Evolutionary conservation across 2,329 filamentous ascomycete genomes (phyloP).

Genomic region (Ophiocordyceps australis): DNA sequence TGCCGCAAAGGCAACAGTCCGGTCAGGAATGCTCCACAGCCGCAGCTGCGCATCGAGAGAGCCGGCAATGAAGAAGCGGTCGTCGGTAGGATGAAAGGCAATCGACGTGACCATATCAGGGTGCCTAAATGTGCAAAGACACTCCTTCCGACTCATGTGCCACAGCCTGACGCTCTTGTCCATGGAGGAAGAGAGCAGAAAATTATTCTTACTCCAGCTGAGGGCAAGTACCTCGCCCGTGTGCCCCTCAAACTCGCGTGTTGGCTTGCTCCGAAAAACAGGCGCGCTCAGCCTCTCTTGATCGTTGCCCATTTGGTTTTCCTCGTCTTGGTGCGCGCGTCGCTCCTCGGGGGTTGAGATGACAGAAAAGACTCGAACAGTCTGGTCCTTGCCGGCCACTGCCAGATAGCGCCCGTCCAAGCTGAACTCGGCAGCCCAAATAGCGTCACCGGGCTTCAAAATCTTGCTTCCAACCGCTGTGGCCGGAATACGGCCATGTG

Average conservation of each 20-base stretch:
- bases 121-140: slow-evolving; percentile 85
- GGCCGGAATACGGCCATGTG: slow-evolving; percentile 11
- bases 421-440: slow-evolving; percentile 90
- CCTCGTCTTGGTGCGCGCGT: slow-evolving; percentile 49
- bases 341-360: slow-evolving; percentile 70
- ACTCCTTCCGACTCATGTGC: slow-evolving; percentile 75
- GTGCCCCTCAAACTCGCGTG: slow-evolving; percentile 70
- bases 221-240: slow-evolving; percentile 74
- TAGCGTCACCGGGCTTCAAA: slow-evolving; percentile 39
- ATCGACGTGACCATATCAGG: slow-evolving; percentile 91
- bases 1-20: slow-evolving; percentile 68
- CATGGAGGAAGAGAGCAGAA: slow-evolving; percentile 89
- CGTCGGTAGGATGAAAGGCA: slow-evolving; percentile 83
- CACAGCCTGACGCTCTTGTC: slow-evolving; percentile 92
- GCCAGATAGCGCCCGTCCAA: slow-evolving; percentile 81
- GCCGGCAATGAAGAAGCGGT: slow-evolving; percentile 90
- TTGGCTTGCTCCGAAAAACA: slow-evolving; percentile 66
- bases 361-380: slow-evolving; percentile 78
- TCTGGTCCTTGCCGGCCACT: slow-evolving; percentile 75
- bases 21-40: slow-evolving; percentile 94
- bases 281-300: slow-evolving; percentile 64
- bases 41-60: slow-evolving; percentile 77
- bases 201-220: slow-evolving; percentile 99
- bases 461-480: slow-evolving; percentile 21
- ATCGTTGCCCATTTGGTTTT: slow-evolving; percentile 8